phyloP scores from a whole-genome alignment of 2,329 filamentous ascomycete species.

The Cladosporium sp. region DNA sequence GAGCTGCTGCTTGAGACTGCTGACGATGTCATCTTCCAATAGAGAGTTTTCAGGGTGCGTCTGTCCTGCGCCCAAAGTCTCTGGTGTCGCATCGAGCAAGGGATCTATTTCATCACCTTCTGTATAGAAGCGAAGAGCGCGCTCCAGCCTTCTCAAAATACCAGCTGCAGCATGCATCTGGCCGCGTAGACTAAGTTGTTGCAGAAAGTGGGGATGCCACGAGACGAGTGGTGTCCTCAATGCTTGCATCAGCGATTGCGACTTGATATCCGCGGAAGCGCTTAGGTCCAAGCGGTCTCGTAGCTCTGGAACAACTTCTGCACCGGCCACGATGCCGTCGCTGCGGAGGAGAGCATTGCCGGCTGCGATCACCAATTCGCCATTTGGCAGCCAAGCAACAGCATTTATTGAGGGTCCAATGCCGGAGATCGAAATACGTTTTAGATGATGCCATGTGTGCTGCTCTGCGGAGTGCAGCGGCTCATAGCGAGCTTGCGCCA shows the following conservation, averaged over 20 bases:
- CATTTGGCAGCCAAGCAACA: constrained; percentile 73
- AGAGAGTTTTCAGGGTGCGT: constrained; percentile 28
- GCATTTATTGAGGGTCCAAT: constrained; percentile 27
- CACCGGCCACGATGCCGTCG: constrained; percentile 70
- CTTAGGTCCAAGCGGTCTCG: constrained; percentile 15
- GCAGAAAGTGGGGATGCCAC: constrained; percentile 89
- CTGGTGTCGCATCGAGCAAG: constrained; percentile 58
- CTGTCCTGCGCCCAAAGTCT: constrained; percentile 49
- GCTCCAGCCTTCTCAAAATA: constrained; percentile 71
- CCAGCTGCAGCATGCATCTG: constrained; percentile 71
- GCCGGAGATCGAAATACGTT: constrained; percentile 27
- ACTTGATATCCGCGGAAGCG: neutral
- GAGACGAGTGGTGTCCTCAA: constrained; percentile 85
- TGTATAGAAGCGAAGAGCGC: constrained; percentile 77
- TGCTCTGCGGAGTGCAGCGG: constrained; percentile 13
- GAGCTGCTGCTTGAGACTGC: constrained; percentile 32
- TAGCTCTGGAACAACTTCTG: constrained; percentile 52
- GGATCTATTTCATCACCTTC: constrained; percentile 79
- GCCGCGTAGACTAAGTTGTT: constrained; percentile 80
- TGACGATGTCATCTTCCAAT: constrained; percentile 25
- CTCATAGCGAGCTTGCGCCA: constrained; percentile 31
- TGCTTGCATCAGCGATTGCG: constrained; percentile 21
- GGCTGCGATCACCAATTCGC: constrained; percentile 81
- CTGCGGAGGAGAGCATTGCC: constrained; percentile 90
- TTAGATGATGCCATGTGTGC: constrained; percentile 29